Base-by-base conservation (phyloP, 2,329 filamentous ascomycete species). In the Aspergillus ibericus region DNA sequence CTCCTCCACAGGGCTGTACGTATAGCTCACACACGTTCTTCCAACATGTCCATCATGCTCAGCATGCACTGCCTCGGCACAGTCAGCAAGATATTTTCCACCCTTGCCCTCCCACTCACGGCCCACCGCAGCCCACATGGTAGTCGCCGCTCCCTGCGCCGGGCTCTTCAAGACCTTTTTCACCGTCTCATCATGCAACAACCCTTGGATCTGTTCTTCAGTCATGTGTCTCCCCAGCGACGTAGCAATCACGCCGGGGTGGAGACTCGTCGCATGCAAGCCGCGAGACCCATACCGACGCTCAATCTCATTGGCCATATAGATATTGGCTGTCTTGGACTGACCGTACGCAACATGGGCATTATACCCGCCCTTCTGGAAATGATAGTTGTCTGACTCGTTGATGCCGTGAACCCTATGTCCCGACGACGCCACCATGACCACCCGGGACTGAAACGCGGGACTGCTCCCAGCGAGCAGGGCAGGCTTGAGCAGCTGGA, bases 271-370 rank as follows among this genome's bases (percentile, higher is more conserved):
- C 0, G 74, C 80, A 54, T 81, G 80, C 0, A 85, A 61, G 1
- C 79, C 77, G 4, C 70, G 64, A 0, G 67, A 20, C 2, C 77
- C 80, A 61, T 82, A 85, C 0, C 74, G 74, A 0, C 82, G 75
- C 42, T 85, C 81, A 22, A 85, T 74, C 55, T 83, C 75, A 60
- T 80, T 83, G 2, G 82, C 78, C 53, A 81, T 78, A 61, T 76
- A 81, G 18, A 84, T 77, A 59, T 82, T 83, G 13, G 83, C 82
- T 0, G 77, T 75, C 62, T 85, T 86, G 50, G 75, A 72, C 59
- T 82, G 78, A 0, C 74, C 78, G 55, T 85, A 85, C 0, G 80
- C 73, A 1, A 59, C 40, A 58, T 67, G 73, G 0, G 72, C 71
- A 3, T 75, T 63, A 60, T 79, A 78, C 1, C 36, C 59, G 1